phyloP scores from a whole-genome alignment of 441 rosid genomes.

The Mallotus japonicus region DNA sequence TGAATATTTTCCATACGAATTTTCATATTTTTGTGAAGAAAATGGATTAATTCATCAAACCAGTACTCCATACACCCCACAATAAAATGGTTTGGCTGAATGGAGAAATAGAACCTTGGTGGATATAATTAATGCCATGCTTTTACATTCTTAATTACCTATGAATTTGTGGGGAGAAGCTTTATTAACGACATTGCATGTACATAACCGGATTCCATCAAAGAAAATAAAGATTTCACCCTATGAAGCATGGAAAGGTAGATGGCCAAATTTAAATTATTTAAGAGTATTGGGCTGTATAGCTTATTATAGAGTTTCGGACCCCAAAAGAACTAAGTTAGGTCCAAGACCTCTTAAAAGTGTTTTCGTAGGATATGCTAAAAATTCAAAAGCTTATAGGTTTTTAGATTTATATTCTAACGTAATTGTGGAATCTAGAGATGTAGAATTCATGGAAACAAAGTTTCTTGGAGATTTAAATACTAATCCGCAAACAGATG shows the following conservation, averaged over 20 bases:
- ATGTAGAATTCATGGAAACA: not conserved
- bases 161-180: not conserved
- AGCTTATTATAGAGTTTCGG: not conserved
- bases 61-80: not conserved
- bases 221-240: not conserved
- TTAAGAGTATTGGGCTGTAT: not conserved
- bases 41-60: not conserved
- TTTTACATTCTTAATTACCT: not conserved
- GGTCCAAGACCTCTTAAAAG: not conserved
- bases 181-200: not conserved
- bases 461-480: not conserved
- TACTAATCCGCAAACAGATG: not conserved
- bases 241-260: not conserved
- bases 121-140: not conserved
- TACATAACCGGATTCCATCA: not conserved
- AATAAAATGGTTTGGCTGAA: not conserved
- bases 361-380: not conserved
- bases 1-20: not conserved
- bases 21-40: not conserved
- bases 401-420: not conserved
- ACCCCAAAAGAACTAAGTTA: not conserved
- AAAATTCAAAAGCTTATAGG: not conserved
- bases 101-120: not conserved
- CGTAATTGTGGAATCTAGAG: not conserved
- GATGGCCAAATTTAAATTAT: not conserved